Evolutionary conservation across 176 grass and related monocot genomes (phyloP), one percentile per base, ranked within the genome.

Genomic region (Oryza glumipatula): DNA sequence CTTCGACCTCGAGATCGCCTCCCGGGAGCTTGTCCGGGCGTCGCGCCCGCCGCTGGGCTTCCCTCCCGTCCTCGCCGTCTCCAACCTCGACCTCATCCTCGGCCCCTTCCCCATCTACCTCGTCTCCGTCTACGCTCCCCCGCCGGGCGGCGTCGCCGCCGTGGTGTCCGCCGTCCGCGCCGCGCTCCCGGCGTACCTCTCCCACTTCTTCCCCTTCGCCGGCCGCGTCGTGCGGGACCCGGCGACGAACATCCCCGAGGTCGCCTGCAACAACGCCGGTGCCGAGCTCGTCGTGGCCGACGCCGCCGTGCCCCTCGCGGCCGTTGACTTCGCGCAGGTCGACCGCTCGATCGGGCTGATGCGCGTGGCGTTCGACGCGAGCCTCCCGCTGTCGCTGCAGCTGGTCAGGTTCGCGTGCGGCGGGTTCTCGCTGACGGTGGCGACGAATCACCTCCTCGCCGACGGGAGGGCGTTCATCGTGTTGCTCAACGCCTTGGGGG

Each of bases 201-300:
- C 88, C 77, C 24, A 36, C 68, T 87, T 90, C 84, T 90, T 83
- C 60, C 88, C 88, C 38, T 90, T 90, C 74, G 88, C 84, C 60
- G 84, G 88, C 24, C 84, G 88, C 84, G 0, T 90, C 68, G 88
- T 86, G 13, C 79, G 48, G 23, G 36, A 51, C 60, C 47, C 74
- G 1, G 79, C 1, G 3, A 86, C 74, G 60, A 78, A 68, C 26
- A 61, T 90, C 74, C 88, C 88, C 26, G 47, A 73, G 58, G 68
- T 94, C 16, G 17, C 51, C 3, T 94, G 89, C 72, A 75, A n/a
- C 79, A 97, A 97, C 80, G 85, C 78, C 33, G 94, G 94, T 33
- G 94, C 89, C 39, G 94, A 97, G 86, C 88, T 97, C 16, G 87
- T 97, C 74, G 79, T 97, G 73, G 91, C 94, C 39, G 82, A 92